Base-by-base conservation (phyloP, 208 protist species). In the Leishmania lainsoni region DNA sequence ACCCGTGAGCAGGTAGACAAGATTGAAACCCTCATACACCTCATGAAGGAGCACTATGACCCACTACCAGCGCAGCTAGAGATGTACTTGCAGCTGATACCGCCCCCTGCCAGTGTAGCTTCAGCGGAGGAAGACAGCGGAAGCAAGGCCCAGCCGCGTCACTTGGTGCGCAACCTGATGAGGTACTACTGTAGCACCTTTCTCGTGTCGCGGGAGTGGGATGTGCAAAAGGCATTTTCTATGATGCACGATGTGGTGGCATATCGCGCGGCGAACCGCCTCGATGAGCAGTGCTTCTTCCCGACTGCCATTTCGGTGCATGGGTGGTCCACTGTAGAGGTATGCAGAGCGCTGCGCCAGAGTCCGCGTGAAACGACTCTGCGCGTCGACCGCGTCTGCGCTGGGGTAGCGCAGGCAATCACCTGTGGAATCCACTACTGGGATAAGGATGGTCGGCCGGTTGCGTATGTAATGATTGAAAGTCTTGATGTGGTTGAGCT, bases 361-460 rank as follows among this genome's bases (percentile, higher is more conserved):
- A 42, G 49, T n/a, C 73, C 73, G 20, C 68, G 78, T 17, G 48
- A 75, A 17, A 63, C 26, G 17, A 32, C 61, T 9, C 63, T 45
- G 26, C 80, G 84, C 26, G 70, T 88, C 3, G 51, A 83, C 29
- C 89, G 86, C 32, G 88, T 95, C 49, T 70, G 86, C 22, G 75
- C 74, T 3, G 72, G 61, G 10, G 70, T 95, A 10, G 32, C 81
- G 8, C 22, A 81, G 69, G 72, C 77, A 45, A 45, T 88, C 14
- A 63, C 85, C 20, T 86, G 81, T 32, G 85, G 81, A 51, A 78
- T 95, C 39, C 92, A 95, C 76, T 92, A 95, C 79, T 92, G 87
- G 83, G 92, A 95, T 83, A 92, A 90, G 68, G 68, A 77, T 6
- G 92, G 92, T 5, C 85, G 83, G 39, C 90, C 90, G 3, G 92